Evolutionary conservation across 768 basidiomycete genomes (phyloP).

Genomic region (Suillus fuscotomentosus): DNA sequence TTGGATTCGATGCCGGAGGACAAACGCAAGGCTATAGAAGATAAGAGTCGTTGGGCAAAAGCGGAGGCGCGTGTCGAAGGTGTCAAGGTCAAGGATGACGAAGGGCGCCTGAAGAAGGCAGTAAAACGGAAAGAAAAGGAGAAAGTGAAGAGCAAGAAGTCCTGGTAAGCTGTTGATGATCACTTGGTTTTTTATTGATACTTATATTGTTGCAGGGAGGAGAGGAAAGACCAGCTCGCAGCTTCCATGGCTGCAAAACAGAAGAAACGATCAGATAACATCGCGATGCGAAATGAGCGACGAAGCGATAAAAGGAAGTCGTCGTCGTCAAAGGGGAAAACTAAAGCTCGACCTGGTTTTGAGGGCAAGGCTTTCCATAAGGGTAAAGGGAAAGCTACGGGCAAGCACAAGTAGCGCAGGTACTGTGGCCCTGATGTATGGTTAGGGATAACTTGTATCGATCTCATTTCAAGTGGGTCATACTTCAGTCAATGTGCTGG

Average conservation of each 20-base stretch:
- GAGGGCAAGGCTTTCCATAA: constrained; percentile 82
- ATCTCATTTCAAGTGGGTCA: not conserved
- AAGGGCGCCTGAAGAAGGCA: constrained; percentile 84
- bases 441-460: not conserved
- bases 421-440: not conserved
- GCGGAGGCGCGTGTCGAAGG: constrained; percentile 87
- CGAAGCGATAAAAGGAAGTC: constrained; percentile 59
- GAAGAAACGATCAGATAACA: constrained; percentile 53
- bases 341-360: constrained; percentile 77
- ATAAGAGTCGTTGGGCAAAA: constrained; percentile 82
- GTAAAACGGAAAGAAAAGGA: constrained; percentile 90
- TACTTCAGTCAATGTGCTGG: not conserved
- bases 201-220: constrained; percentile 56
- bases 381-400: constrained; percentile 33
- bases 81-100: constrained; percentile 89
- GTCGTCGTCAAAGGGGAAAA: constrained; percentile 41
- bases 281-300: constrained; percentile 81
- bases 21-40: constrained; percentile 56
- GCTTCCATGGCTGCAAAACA: constrained; percentile 34
- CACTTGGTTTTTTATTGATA: not conserved
- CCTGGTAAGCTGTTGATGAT: constrained; percentile 60
- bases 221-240: constrained; percentile 76
- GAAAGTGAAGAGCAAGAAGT: constrained; percentile 79
- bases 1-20: constrained; percentile 78
- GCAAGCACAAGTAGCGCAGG: constrained; percentile 21